These are phyloP conservation scores for Linum lewisii DNA, from an alignment of 345 rosid genomes.

Conservation along the genomic window DNA sequence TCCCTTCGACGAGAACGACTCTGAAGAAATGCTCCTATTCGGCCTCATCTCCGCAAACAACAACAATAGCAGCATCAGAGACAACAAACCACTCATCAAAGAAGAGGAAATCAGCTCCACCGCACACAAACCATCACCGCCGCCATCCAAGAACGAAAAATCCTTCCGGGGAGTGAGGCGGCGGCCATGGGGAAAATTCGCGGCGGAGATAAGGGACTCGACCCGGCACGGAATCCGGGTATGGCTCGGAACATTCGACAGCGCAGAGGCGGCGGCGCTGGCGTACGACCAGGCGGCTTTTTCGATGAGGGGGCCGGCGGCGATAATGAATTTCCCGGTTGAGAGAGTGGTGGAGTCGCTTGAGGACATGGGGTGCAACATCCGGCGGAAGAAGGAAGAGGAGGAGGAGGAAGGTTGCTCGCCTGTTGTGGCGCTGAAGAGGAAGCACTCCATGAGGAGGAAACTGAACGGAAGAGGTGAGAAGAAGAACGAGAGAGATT, in stretches of 20 bases:
- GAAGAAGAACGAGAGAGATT: conserved; percentile 33
- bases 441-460: conserved; percentile 64
- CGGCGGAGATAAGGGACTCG: conserved; percentile 73
- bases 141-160: conserved; percentile 28
- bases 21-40: conserved; percentile 82
- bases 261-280: conserved; percentile 66
- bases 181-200: conserved; percentile 79
- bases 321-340: conserved; percentile 55
- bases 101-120: conserved; percentile 46
- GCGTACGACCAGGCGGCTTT: conserved; percentile 75
- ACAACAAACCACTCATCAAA: conserved; percentile 12
- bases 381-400: conserved; percentile 21
- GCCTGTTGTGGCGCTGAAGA: conserved; percentile 80
- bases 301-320: conserved; percentile 51
- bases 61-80: conserved; percentile 13
- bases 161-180: conserved; percentile 60
- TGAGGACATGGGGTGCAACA: conserved; percentile 34
- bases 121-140: conserved; percentile 11
- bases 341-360: conserved; percentile 64
- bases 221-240: conserved; percentile 51
- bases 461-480: conserved; percentile 28
- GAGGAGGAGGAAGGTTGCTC: conserved; percentile 55
- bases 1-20: conserved; percentile 89
- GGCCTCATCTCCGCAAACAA: conserved; percentile 43
- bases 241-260: conserved; percentile 70